Conservation (phyloP, 140 eudicot species). For the Anethum foeniculum region DNA sequence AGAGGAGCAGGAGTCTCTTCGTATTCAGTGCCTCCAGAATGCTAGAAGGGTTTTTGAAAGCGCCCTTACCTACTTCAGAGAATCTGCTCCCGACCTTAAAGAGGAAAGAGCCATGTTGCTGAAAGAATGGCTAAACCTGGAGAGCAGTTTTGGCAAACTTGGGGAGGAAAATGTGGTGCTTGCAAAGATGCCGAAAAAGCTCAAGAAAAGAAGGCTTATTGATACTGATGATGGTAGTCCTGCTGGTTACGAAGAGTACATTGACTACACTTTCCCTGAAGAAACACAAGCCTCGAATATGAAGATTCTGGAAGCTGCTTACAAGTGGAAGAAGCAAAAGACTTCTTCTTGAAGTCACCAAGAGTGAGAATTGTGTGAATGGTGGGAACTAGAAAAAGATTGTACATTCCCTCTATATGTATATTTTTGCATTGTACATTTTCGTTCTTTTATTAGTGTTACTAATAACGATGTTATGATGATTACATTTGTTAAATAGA, state of each 20-base stretch:
- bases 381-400: neutral
- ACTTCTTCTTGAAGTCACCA: constrained; percentile 1
- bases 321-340: constrained; percentile 74
- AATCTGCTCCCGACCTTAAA: constrained; percentile 38
- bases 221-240: constrained; percentile 53
- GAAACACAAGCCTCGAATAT: constrained; percentile 45
- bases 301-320: constrained; percentile 67
- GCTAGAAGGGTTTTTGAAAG: constrained; percentile 86
- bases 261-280: constrained; percentile 81
- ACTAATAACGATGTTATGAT: too few relatives aligned
- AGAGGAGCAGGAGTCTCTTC: constrained; percentile 26
- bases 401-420: neutral
- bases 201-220: constrained; percentile 62
- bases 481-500: too few relatives aligned
- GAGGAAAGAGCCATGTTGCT: too few relatives aligned
- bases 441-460: neutral
- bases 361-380: neutral
- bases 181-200: constrained; percentile 70
- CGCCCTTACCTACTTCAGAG: constrained; percentile 58
- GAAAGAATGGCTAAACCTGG: constrained; percentile 15
- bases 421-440: neutral
- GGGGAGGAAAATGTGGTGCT: constrained; percentile 39
- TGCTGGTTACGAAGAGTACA: constrained; percentile 86
- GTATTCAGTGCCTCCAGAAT: constrained; percentile 48
- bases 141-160: constrained; percentile 61